These are phyloP conservation scores for Astrothelium macrocarpum DNA, from an alignment of 495 filamentous ascomycete species.

Conservation along the genomic window DNA sequence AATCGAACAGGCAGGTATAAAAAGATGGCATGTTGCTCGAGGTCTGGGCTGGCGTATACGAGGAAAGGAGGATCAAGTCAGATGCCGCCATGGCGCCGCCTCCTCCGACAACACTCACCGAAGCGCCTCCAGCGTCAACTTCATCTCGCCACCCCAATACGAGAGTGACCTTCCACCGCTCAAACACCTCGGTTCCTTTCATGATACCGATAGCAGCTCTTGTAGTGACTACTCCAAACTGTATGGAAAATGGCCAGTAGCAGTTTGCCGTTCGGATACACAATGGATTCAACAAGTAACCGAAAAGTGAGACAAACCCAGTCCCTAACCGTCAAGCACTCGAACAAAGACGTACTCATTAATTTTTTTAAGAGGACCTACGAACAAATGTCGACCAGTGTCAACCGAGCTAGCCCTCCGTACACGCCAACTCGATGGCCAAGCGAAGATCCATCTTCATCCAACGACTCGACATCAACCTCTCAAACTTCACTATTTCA, in stretches of 20 bases:
- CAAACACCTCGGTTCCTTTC: not conserved
- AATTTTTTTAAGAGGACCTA: not conserved
- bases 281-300: not conserved
- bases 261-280: not conserved
- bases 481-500: not conserved
- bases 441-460: not conserved
- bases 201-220: not conserved
- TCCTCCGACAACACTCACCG: not conserved
- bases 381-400: not conserved
- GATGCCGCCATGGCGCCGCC: not conserved
- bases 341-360: not conserved
- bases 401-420: not conserved
- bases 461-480: not conserved
- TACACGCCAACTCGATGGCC: not conserved
- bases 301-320: not conserved
- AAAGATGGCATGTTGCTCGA: too few species aligned
- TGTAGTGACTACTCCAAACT: not conserved
- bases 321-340: not conserved
- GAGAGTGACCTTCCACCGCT: not conserved
- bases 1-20: too few species aligned
- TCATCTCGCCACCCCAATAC: not conserved
- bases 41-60: too few species aligned
- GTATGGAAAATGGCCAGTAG: not conserved
- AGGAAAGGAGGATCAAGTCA: too few species aligned
- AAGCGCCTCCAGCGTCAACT: not conserved